Conservation (phyloP, 139 green algal genomes). For the Tetradesmus lagerheimii region DNA sequence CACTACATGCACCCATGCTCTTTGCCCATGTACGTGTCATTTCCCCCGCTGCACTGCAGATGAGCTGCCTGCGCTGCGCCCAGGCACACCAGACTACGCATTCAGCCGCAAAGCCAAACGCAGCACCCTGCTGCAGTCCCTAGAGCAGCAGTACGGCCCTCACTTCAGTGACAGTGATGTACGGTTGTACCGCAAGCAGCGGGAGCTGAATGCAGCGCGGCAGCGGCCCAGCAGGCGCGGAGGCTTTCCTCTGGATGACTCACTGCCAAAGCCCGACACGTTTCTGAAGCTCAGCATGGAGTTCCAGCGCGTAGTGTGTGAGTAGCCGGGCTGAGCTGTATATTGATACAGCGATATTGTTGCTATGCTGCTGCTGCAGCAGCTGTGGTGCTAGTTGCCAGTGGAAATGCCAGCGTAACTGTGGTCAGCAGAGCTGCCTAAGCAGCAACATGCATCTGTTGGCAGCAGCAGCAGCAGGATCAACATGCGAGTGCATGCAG, state of each 20-base stretch:
- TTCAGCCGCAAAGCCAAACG: conserved; percentile 1
- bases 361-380: neutral
- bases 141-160: conserved; percentile 32
- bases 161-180: conserved; percentile 35
- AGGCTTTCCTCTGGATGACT: conserved; percentile 44
- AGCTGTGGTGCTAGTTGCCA: neutral
- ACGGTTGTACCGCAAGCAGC: conserved; percentile 41
- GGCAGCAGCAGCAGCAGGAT: too few relatives aligned
- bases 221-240: neutral
- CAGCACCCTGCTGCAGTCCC: conserved; percentile 11
- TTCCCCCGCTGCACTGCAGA: neutral
- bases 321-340: conserved; percentile 16
- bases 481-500: too few relatives aligned
- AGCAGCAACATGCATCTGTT: too few relatives aligned
- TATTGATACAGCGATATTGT: neutral
- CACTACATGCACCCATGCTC: neutral
- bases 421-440: too few relatives aligned
- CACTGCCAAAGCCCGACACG: conserved; percentile 22
- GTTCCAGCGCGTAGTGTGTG: conserved; percentile 45
- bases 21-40: neutral
- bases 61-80: neutral
- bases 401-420: too few relatives aligned
- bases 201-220: conserved; percentile 13
- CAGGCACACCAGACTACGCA: neutral
- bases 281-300: conserved; percentile 42